Evolutionary conservation across 805 yeast genomes (phyloP).

Genomic region (Cyberlindnera suaveolens): DNA sequence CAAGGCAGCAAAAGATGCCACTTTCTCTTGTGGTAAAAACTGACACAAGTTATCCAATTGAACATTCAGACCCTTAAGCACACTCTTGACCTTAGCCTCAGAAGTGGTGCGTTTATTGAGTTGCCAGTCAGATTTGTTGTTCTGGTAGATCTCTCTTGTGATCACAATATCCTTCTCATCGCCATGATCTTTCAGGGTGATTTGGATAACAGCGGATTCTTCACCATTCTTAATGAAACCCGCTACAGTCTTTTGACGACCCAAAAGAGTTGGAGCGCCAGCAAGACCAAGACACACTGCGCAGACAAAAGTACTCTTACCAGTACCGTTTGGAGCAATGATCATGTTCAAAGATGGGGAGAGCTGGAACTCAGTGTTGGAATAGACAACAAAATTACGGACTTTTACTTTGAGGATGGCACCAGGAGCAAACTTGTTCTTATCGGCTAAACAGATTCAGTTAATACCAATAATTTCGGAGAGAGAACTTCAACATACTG

Average conservation of each 20-base stretch:
- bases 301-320: constrained; percentile 88
- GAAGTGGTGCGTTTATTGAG: constrained; percentile 35
- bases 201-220: constrained; percentile 29
- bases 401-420: constrained; percentile 48
- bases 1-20: constrained; percentile 82
- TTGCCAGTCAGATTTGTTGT: constrained; percentile 44
- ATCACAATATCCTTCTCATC: constrained; percentile 37
- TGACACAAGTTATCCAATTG: constrained; percentile 91
- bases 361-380: constrained; percentile 62
- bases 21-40: constrained; percentile 92
- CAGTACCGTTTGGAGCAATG: constrained; percentile 95
- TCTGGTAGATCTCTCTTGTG: constrained; percentile 27
- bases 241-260: constrained; percentile 53
- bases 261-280: constrained; percentile 69
- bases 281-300: constrained; percentile 87
- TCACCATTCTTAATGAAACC: constrained; percentile 71
- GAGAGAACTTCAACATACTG: constrained; percentile 1
- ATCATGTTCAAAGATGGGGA: constrained; percentile 86
- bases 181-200: constrained; percentile 28
- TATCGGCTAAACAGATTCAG: neutral
- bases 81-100: constrained; percentile 40
- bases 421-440: constrained; percentile 35
- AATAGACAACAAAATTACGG: constrained; percentile 64
- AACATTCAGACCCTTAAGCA: constrained; percentile 51
- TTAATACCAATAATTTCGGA: neutral